Base-by-base conservation (phyloP, 495 filamentous ascomycete genomes). In the Aspergillus coremiiformis region DNA sequence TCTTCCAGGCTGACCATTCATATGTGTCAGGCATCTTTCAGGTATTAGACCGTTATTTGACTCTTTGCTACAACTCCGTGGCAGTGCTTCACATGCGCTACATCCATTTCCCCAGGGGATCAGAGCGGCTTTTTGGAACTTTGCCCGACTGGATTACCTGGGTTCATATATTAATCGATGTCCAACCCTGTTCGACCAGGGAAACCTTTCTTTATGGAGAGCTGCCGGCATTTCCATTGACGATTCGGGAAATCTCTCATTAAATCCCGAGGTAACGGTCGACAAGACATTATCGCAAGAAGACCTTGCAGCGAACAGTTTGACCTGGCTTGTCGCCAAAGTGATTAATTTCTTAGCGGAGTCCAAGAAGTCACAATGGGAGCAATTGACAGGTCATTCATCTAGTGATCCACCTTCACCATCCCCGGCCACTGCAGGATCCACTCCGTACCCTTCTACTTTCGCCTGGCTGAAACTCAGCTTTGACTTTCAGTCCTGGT, bases 401-500 rank as follows among this genome's bases (percentile, higher is more conserved):
- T 46, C 58, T 4, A 53, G 15, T 17, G 41, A 46, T 41, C 37
- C 59, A 3, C 45, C 55, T 14, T 48, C 33, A 9, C 49, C 54
- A 43, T 51, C 50, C 20, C 4, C 33, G 42, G 15, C 51, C 4
- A 33, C 30, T 45, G 11, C 45, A 12, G 4, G 39, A 44, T 43
- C 50, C 11, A 30, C 29, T 17, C 49, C 53, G 4, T 57, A 60
- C 17, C 60, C 65, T 10, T 59, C 59, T 19, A 65, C 67, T 21
- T 58, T 61, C 12, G 59, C 65, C 8, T 75, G 72, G 72, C 52
- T 72, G 7, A 65, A 60, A 24, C 56, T 75, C 29, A 68, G 53
- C 12, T 67, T 72, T 22, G 69, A 71, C 32, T 63, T 72, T 32
- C 69, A 71, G 39, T 57, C 61, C 5, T 75, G 72, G 72, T 63